Percentiles rank a stretch among this genome's conserved stretches.
These are phyloP conservation scores for Amanita molliuscula DNA, from an alignment of 768 basidiomycete species.

Conservation along the genomic window DNA sequence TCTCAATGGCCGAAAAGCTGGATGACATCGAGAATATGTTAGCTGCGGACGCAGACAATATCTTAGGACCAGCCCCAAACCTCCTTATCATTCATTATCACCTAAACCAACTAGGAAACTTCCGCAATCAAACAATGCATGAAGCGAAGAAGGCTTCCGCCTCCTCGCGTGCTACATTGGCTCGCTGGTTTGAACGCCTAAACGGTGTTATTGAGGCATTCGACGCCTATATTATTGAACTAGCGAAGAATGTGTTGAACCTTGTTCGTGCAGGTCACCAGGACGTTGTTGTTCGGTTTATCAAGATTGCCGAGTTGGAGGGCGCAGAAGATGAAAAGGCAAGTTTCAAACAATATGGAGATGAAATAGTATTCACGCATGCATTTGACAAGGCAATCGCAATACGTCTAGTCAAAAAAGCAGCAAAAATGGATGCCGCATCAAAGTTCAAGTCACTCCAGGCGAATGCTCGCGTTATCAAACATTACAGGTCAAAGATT, in stretches of 20 bases:
- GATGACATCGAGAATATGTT: conserved; percentile 74
- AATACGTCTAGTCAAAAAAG: conserved; percentile 89
- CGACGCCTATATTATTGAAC: conserved; percentile 71
- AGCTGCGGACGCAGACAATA: conserved; percentile 59
- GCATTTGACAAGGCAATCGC: conserved; percentile 63
- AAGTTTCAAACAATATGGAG: conserved; percentile 8
- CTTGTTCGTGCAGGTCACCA: conserved; percentile 71
- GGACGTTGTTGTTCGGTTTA: conserved; percentile 81
- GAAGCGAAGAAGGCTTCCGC: conserved; percentile 79
- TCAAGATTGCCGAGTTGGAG: conserved; percentile 93
- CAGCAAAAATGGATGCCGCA: conserved; percentile 85
- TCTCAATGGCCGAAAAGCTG: conserved; percentile 86
- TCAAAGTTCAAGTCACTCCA: conserved; percentile 91
- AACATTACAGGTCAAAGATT: conserved; percentile 90
- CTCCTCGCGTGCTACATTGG: conserved; percentile 55
- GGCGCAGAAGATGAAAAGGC: conserved; percentile 94
- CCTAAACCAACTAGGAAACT: conserved; percentile 84
- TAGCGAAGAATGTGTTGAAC: conserved; percentile 70
- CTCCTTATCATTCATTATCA: conserved; percentile 87
- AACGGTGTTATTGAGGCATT: conserved; percentile 74
- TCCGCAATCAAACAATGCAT: conserved; percentile 92
- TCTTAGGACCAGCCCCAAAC: conserved; percentile 82
- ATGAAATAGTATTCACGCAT: conserved; percentile 4
- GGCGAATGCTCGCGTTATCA: conserved; percentile 86
- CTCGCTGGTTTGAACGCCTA: conserved; percentile 77